Percentiles rank a stretch among this genome's conserved stretches.
Evolutionary conservation across 2,329 filamentous ascomycete species (phyloP).

Genomic region (Chaetomiaceae sp.): DNA sequence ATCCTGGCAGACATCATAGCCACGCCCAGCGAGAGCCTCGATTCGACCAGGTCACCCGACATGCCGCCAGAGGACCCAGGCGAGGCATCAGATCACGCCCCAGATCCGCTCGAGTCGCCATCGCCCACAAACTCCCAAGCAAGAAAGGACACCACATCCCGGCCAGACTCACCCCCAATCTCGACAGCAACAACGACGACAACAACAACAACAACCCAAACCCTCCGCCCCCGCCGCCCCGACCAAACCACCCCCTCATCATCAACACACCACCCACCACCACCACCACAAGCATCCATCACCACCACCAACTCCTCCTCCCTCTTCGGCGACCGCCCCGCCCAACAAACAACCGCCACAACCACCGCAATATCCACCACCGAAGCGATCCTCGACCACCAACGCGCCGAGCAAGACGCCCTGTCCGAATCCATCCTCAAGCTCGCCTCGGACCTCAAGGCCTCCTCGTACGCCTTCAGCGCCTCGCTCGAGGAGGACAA

Average conservation of each 20-base stretch:
- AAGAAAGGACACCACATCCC: conserved; percentile 8
- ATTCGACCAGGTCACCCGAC: conserved; percentile 33
- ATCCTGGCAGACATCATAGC: conserved; percentile 51
- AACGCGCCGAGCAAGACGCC: conserved; percentile 76
- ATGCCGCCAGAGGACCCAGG: conserved; percentile 23
- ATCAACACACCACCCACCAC: conserved; percentile 3
- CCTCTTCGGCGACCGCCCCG: conserved; percentile 20
- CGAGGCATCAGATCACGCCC: conserved; percentile 13
- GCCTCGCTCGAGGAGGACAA: conserved; percentile 67
- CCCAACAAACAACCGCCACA: conserved; percentile 20
- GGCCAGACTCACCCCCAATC: neutral
- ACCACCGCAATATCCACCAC: conserved; percentile 44
- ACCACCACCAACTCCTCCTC: conserved; percentile 18
- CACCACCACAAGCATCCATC: conserved; percentile 6
- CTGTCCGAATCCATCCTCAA: conserved; percentile 76
- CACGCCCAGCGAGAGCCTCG: conserved; percentile 51
- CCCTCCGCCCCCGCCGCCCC: conserved; percentile 29
- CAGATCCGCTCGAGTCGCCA: neutral
- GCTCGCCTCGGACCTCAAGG: conserved; percentile 74
- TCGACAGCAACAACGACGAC: neutral
- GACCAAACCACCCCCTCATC: conserved; percentile 9
- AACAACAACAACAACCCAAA: conserved; percentile 31
- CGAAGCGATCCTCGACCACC: conserved; percentile 70
- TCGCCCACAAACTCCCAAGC: neutral
- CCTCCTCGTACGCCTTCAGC: conserved; percentile 68